Conservation (phyloP, 2,329 filamentous ascomycete genomes). For the Allantophomopsis lycopodina region DNA sequence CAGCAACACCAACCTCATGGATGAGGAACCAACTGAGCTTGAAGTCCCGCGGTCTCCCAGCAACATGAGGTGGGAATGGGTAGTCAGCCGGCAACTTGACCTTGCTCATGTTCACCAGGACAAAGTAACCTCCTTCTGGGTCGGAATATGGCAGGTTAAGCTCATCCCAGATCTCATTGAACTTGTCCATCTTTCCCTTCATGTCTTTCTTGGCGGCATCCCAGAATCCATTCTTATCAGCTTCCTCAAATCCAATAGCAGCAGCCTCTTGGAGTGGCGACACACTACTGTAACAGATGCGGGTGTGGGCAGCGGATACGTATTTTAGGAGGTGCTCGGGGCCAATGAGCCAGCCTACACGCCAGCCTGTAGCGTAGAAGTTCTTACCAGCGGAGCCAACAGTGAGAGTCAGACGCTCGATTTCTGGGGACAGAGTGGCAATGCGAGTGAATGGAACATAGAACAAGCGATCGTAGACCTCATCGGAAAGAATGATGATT, state of each 20-base stretch:
- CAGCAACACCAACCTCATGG: slow-evolving; percentile 87
- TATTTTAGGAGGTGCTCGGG: slow-evolving; percentile 81
- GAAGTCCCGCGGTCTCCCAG: slow-evolving; percentile 78
- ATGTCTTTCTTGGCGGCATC: slow-evolving; percentile 70
- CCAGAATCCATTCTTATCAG: slow-evolving; percentile 80
- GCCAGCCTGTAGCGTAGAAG: slow-evolving; percentile 96
- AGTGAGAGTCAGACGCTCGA: slow-evolving; percentile 77
- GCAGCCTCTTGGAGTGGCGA: slow-evolving; percentile 90
- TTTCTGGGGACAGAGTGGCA: slow-evolving; percentile 78
- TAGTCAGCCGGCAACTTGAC: slow-evolving; percentile 76
- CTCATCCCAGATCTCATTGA: slow-evolving; percentile 72
- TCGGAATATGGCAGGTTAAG: slow-evolving; percentile 53
- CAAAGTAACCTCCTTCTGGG: slow-evolving; percentile 94
- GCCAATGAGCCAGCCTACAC: slow-evolving; percentile 88
- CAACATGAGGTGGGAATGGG: slow-evolving; percentile 80
- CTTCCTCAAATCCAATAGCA: slow-evolving; percentile 87
- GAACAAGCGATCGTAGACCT: slow-evolving; percentile 90
- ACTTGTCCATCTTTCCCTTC: slow-evolving; percentile 75
- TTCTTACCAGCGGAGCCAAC: slow-evolving; percentile 96
- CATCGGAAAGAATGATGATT: slow-evolving; percentile 83
- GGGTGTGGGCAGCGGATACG: slow-evolving; percentile 82
- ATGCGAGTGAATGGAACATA: slow-evolving; percentile 93
- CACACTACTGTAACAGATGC: slow-evolving; percentile 91
- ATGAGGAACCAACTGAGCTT: slow-evolving; percentile 95
- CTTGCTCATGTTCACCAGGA: slow-evolving; percentile 84